Evolutionary conservation across 192 early-diverging fungal genomes (phyloP).

Genomic region (Helicostylum pulchrum): DNA sequence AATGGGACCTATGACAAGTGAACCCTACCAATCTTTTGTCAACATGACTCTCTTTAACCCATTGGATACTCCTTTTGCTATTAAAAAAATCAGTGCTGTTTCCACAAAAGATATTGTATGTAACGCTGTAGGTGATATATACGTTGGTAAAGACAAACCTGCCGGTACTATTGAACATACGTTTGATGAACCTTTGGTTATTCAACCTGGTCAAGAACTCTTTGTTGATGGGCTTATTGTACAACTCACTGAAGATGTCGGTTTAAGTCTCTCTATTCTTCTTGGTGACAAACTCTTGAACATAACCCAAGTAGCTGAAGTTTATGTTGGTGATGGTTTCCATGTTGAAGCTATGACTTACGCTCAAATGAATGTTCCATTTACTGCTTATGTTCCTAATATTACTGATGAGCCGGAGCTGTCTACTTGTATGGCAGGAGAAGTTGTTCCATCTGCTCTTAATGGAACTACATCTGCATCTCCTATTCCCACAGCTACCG

Average conservation of each 20-base stretch:
- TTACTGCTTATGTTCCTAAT: not conserved
- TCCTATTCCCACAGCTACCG: not conserved
- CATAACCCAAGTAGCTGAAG: constrained; percentile 20
- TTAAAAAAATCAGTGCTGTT: constrained; percentile 5
- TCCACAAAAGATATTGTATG: not conserved
- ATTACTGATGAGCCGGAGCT: not conserved
- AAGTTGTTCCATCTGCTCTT: not conserved
- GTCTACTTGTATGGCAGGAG: not conserved
- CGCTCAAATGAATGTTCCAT: constrained; percentile 22
- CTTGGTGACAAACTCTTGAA: not conserved
- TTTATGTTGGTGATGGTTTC: constrained; percentile 22
- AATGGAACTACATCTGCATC: not conserved
- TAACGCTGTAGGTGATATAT: not conserved
- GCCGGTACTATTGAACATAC: constrained; percentile 1
- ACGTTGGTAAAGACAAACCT: not conserved
- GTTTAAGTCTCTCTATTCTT: not conserved
- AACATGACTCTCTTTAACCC: constrained; percentile 28
- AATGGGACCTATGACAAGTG: constrained; percentile 1
- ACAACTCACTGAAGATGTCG: not conserved
- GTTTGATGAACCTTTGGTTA: not conserved
- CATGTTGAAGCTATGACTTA: constrained; percentile 18
- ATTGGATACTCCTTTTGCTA: constrained; percentile 8
- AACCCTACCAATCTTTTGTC: not conserved
- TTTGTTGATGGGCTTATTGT: no score
- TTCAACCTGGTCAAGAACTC: not conserved